Conservation (phyloP, 768 basidiomycete species). For the Lactarius hengduanensis region DNA sequence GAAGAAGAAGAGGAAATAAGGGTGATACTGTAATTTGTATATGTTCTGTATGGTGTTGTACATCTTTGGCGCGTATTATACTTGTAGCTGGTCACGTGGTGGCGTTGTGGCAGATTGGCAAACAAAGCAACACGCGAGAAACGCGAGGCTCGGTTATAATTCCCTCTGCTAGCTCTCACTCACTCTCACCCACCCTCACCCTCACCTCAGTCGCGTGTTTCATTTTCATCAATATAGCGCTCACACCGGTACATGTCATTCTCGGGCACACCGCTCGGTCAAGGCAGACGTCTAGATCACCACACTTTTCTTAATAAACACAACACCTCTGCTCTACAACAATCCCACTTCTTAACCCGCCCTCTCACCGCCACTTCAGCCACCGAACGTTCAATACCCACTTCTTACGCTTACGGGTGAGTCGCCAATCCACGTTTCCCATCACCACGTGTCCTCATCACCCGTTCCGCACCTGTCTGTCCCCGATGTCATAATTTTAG, state of each 20-base stretch:
- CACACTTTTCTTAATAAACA: conserved; percentile 69
- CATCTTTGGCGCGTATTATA: background rate
- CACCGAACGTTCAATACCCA: conserved; percentile 42
- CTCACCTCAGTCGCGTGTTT: conserved; percentile 15
- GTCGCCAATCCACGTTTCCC: conserved; percentile 33
- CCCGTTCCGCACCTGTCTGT: conserved; percentile 29
- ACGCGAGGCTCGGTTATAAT: conserved; percentile 13
- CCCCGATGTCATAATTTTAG: conserved; percentile 36
- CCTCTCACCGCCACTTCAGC: conserved; percentile 34
- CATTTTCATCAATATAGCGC: conserved; percentile 17
- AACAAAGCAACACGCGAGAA: conserved; percentile 27
- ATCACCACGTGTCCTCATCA: conserved; percentile 29
- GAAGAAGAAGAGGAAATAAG: conserved; percentile 5
- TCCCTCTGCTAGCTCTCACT: background rate
- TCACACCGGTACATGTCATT: conserved; percentile 66
- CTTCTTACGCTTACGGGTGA: conserved; percentile 73
- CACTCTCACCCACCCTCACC: conserved; percentile 1
- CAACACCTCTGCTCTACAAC: conserved; percentile 34
- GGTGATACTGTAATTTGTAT: background rate
- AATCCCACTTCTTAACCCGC: conserved; percentile 34
- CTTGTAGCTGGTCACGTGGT: background rate
- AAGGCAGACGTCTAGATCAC: conserved; percentile 85
- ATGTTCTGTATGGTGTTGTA: background rate
- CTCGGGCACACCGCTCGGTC: conserved; percentile 77
- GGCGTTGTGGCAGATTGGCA: conserved; percentile 7